Base-by-base conservation (phyloP, 2,329 filamentous ascomycete genomes). In the Xylaria sp. region DNA sequence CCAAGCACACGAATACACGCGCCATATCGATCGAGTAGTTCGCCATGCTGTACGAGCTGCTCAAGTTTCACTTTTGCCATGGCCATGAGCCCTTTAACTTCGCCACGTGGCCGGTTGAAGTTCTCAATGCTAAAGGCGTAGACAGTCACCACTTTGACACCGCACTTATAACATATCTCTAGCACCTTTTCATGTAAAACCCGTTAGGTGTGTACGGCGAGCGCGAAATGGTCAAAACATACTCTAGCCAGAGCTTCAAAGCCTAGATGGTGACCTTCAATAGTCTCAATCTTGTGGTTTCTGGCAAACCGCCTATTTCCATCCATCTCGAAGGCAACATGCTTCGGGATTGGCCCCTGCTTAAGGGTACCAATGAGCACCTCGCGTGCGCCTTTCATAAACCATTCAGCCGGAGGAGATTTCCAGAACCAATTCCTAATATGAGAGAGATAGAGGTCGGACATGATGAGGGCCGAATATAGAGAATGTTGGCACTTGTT, bases 261-360 rank as follows among this genome's bases (percentile, higher is more conserved):
- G 1, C 96, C 96, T 75, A 97, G 84, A 79, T 97, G 94, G 79
- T 99, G 96, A 27, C 96, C 96, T 81, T 99, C 95, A 40, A 98
- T 91, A 0, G 94, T 97, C 84, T 99, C 96, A 79, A 99, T 97
- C 72, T 95, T 90, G 82, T 96, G 93, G 71, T 87, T 92, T 70
- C 93, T 88, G 16, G 96, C 96, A 83, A 97, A 99, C 54, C 96
- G 91, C 76, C 96, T 86, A 82, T 99, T 99, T 65, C 96, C 96
- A 79, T 99, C 96, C 96, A 99, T 99, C 75, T 98, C 95, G 78
- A 99, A 99, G n/a, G 96, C 96, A 69, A 99, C 89, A 88, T 99
- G 96, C 77, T 93, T 91, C 10, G 96, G 96, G 64, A 99, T 91
- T 1, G 94, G 93, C 0, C 96, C 96, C 81, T 98, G 95, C 77